These are phyloP conservation scores for Boletellus emodensis DNA, from an alignment of 768 basidiomycete species.

Conservation along the genomic window DNA sequence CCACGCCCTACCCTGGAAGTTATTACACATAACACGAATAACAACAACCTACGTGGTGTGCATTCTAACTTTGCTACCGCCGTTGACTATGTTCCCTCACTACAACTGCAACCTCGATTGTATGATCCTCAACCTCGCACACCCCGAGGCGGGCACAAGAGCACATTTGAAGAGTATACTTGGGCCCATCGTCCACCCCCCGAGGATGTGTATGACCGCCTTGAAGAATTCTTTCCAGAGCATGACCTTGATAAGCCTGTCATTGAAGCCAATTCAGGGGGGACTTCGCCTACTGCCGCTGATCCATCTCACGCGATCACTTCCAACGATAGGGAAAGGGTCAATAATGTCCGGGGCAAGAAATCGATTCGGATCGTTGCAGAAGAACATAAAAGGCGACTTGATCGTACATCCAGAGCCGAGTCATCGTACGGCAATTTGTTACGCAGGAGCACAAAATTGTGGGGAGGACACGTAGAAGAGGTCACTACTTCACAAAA, in stretches of 20 bases:
- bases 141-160: conserved; percentile 27
- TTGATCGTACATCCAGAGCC: conserved; percentile 65
- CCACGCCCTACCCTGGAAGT: conserved; percentile 32
- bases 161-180: conserved; percentile 66
- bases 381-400: conserved; percentile 75
- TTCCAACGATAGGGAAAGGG: conserved; percentile 33
- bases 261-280: conserved; percentile 79
- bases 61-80: conserved; percentile 18
- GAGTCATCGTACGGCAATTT: conserved; percentile 50
- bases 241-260: conserved; percentile 96
- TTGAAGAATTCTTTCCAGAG: conserved; percentile 94
- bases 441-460: conserved; percentile 81
- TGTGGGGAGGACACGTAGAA: conserved; percentile 92
- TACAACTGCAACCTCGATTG: conserved; percentile 11
- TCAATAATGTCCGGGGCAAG: conserved; percentile 56
- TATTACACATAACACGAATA: conserved; percentile 20
- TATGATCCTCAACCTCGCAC: conserved; percentile 24
- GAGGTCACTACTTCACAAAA: conserved; percentile 82
- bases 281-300: conserved; percentile 67
- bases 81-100: conserved; percentile 12
- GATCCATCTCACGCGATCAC: conserved; percentile 46
- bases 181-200: conserved; percentile 91
- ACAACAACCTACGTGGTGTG: conserved; percentile 13
- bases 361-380: conserved; percentile 94
- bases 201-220: conserved; percentile 88